Percentiles rank a stretch among this genome's conserved stretches.
Evolutionary conservation across 2,329 filamentous ascomycete species (phyloP).

Genomic region (Pseudogymnoascus sp.): DNA sequence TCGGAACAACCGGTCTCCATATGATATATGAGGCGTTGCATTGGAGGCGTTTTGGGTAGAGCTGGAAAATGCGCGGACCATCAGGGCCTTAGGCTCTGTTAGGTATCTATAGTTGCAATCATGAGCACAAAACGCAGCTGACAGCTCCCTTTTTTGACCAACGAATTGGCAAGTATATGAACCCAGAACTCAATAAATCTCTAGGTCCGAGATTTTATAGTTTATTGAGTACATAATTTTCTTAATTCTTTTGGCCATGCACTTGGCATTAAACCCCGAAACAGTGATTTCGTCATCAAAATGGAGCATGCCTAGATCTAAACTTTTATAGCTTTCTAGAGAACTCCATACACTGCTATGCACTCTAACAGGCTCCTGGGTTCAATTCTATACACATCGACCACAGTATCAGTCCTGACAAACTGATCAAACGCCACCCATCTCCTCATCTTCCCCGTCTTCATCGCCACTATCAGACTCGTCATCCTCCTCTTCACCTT

Average conservation of each 20-base stretch:
- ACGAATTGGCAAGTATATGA: background rate
- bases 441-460: conserved; percentile 41
- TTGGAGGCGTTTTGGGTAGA: conserved; percentile 22
- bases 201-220: background rate
- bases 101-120: conserved; percentile 3
- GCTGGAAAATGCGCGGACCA: background rate
- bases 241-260: background rate
- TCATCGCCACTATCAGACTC: conserved; percentile 42
- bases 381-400: background rate
- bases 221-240: background rate
- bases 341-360: background rate
- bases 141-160: background rate
- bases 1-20: background rate
- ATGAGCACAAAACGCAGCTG: conserved; percentile 2
- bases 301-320: background rate
- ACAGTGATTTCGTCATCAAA: background rate
- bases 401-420: background rate
- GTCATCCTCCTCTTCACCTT: conserved; percentile 47
- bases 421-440: conserved; percentile 32
- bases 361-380: background rate
- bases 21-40: conserved; percentile 20
- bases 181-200: background rate
- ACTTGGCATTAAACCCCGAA: background rate
- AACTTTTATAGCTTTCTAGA: conserved; percentile 2
- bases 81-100: background rate